Evolutionary conservation across 129 eudicot genomes (phyloP), one percentile per base, ranked within the genome.

Genomic region (Oenanthe sinensis): DNA sequence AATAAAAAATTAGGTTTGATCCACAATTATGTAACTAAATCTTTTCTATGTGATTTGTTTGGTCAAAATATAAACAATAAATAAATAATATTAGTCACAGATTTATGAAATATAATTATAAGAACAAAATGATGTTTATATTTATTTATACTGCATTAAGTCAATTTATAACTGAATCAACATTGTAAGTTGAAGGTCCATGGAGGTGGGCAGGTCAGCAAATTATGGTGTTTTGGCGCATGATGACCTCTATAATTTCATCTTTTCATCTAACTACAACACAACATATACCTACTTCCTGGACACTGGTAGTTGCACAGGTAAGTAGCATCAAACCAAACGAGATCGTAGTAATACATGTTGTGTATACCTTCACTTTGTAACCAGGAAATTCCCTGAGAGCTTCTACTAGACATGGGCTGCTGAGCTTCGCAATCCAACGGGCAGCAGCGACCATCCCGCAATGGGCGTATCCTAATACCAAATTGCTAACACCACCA

Each of bases 381-480:
- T 90, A 92, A 76, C 83, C 91, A 76, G 97, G 99, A 82, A 90
- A 85, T 39, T 87, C 91, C 60, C 82, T 81, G 20, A 90, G 82
- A 81, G 96, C 94, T 85, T 85, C 85, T 39, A 86, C 83, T 71
- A 95, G 83, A 82, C 79, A 87, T 63, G 99, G 99, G 62, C 83
- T 87, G 86, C 99, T 88, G 37, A 95, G 92, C 88, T 95, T 95
- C 49, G 97, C 97, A 83, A 95, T 95, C 99, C 99, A 95, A 48
- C 99, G 90, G 76, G 99, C 99, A 71, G 97, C 96, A 83, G 99
- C 99, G 63, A 95, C 99, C 99, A 95, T 95, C 68, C 99, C 99
- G 87, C 99, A 95, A 80, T 95, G 99, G 45, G 99, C 99, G 83
- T 95, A 95, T 82, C 99, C 99, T 83, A 95, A 87, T 77, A 95